Evolutionary conservation across 2,329 filamentous ascomycete genomes (phyloP), one percentile per base, ranked within the genome.

Genomic region (Penicillium sp.): DNA sequence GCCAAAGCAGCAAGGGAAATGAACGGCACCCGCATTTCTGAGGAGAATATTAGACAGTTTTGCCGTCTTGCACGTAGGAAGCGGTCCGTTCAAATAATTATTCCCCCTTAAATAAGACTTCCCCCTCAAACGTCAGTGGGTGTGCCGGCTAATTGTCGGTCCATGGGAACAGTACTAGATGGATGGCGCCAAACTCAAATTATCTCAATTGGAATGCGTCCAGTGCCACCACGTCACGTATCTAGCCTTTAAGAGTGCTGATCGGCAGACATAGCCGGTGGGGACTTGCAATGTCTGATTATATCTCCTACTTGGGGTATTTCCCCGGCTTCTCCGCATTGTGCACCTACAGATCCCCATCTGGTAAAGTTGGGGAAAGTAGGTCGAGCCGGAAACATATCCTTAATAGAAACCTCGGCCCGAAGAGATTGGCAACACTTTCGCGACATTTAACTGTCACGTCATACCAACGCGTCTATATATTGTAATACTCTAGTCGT

Each of bases 1-100:
- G 43, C 47, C 3, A 66, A 45, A 25, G 40, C 55, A 5, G 57
- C 44, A 34, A 57, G 21, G 21, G 21, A 39, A 43, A 52, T 13
- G 0, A 47, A 31, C 15, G 40, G 11, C 6, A 21, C 27, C 41
- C 40, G 21, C 57, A 61, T 61, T 33, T n/a, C 41, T 19, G 21
- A 23, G 13, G 4, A n/a, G 3, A 11, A 2, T n/a, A 48, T 3
- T 11, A 13, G 9, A 23, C 3, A 5, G 15, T 7, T n/a, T 25
- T 34, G 0, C 8, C 4, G 21, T 36, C n/a, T 25, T 25, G 7
- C 5, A 4, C 5, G 3, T 36, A 25, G 9, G 31, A n/a, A 25
- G 3, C 3, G 2, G 5, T 25, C 31, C 10, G 6, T 29, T 45
- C 16, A 36, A 45, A 23, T 33, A 43, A 11, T 0, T 4, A 11